phyloP scores from a whole-genome alignment of 345 rosid species.

The Dovyalis caffra region DNA sequence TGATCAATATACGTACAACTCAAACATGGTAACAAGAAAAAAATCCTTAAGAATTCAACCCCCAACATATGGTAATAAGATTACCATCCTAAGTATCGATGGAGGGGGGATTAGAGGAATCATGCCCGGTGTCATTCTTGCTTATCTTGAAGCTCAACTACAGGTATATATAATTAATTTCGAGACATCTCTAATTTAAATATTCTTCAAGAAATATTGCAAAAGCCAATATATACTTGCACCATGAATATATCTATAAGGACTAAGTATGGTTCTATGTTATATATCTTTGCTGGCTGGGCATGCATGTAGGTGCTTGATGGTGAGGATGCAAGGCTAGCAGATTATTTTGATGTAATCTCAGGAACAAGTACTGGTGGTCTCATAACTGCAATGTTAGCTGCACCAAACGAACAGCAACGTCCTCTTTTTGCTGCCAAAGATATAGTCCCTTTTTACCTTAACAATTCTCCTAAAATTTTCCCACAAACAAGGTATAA shows the following conservation, averaged over 20 bases:
- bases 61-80: conserved; percentile 49
- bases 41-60: conserved; percentile 24
- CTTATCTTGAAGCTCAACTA: conserved; percentile 67
- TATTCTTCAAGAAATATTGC: background rate
- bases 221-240: too few species aligned
- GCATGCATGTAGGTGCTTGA: conserved; percentile 47
- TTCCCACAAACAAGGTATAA: conserved; percentile 57
- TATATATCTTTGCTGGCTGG: too few species aligned
- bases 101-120: conserved; percentile 77
- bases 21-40: background rate
- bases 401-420: conserved; percentile 43
- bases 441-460: conserved; percentile 60
- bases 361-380: conserved; percentile 82
- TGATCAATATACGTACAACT: background rate
- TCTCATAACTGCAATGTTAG: conserved; percentile 57
- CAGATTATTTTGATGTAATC: conserved; percentile 72
- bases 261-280: background rate
- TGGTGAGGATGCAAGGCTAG: conserved; percentile 54
- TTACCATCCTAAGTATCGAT: conserved; percentile 68
- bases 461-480: conserved; percentile 51
- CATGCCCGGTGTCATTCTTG: conserved; percentile 63
- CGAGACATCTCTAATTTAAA: too few species aligned
- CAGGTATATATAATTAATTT: conserved; percentile 42
- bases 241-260: background rate
- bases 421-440: conserved; percentile 57